Evolutionary conservation across 2,329 filamentous ascomycete genomes (phyloP).

Genomic region (Trichophyton equinum): DNA sequence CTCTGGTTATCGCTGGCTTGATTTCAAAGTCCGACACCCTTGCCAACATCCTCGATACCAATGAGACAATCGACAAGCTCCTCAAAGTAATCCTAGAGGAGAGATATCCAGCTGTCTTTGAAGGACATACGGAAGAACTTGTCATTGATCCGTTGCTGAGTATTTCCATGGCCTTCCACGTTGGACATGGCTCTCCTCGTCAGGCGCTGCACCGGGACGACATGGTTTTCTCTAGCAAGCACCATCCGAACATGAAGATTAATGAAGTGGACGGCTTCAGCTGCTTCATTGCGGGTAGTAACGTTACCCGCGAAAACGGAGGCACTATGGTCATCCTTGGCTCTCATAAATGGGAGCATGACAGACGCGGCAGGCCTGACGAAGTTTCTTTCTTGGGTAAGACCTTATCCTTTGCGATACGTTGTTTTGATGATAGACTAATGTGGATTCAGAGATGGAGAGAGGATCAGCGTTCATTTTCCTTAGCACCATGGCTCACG

Average conservation of each 20-base stretch:
- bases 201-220: slow-evolving; percentile 1
- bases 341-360: slow-evolving; percentile 4
- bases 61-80: background rate
- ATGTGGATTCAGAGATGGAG: background rate
- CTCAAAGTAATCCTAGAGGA: background rate
- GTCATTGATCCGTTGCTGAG: slow-evolving; percentile 2
- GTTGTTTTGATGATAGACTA: background rate
- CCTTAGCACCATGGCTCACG: slow-evolving; percentile 1
- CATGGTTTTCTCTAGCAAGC: slow-evolving; percentile 4
- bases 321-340: slow-evolving; percentile 4
- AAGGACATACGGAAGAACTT: slow-evolving; percentile 2
- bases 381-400: slow-evolving; percentile 4
- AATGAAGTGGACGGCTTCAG: slow-evolving; percentile 5
- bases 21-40: background rate
- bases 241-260: slow-evolving; percentile 2
- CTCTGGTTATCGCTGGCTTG: slow-evolving; percentile 1
- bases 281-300: background rate
- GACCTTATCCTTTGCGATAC: background rate
- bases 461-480: slow-evolving; percentile 2
- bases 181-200: background rate
- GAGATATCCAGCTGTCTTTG: slow-evolving; percentile 1
- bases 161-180: background rate
- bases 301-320: background rate
- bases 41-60: slow-evolving; percentile 3
- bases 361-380: slow-evolving; percentile 1